Evolutionary conservation across 257 asterid species (phyloP).

Genomic region (Eustoma russellianum): DNA sequence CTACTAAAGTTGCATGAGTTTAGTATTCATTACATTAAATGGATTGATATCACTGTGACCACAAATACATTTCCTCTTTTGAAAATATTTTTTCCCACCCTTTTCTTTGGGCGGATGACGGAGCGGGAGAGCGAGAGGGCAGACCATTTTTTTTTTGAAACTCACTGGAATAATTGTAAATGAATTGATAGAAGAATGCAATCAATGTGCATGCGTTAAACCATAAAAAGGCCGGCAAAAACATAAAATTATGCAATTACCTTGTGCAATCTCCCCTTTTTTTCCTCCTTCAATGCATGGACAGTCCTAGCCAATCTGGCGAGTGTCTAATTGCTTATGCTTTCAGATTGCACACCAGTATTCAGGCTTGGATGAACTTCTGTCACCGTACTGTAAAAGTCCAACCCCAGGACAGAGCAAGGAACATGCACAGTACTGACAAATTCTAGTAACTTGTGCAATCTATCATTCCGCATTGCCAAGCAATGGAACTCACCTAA

Average conservation of each 20-base stretch:
- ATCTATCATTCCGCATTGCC: constrained; percentile 65
- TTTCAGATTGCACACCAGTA: constrained; percentile 64
- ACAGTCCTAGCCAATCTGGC: constrained; percentile 75
- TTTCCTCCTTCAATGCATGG: constrained; percentile 59
- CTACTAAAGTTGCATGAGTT: no score
- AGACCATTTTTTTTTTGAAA: no score
- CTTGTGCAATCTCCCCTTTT: constrained; percentile 69
- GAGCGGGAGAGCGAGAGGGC: no score
- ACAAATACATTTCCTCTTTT: no score
- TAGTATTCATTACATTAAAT: no score
- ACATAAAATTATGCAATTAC: constrained; percentile 21
- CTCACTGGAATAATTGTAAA: no score
- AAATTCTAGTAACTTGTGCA: constrained; percentile 82
- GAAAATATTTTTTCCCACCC: no score
- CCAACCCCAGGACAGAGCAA: constrained; percentile 86
- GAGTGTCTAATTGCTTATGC: constrained; percentile 80
- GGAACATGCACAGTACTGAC: constrained; percentile 91
- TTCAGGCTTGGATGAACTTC: constrained; percentile 87
- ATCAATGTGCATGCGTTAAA: no score
- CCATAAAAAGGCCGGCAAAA: no score
- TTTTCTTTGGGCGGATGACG: no score
- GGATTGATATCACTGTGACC: no score
- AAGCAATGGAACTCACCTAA: constrained; percentile 53
- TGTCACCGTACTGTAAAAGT: constrained; percentile 61
- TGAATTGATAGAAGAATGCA: no score